phyloP scores from a whole-genome alignment of 306 rosid species.

The Trichosanthes cucumerina region DNA sequence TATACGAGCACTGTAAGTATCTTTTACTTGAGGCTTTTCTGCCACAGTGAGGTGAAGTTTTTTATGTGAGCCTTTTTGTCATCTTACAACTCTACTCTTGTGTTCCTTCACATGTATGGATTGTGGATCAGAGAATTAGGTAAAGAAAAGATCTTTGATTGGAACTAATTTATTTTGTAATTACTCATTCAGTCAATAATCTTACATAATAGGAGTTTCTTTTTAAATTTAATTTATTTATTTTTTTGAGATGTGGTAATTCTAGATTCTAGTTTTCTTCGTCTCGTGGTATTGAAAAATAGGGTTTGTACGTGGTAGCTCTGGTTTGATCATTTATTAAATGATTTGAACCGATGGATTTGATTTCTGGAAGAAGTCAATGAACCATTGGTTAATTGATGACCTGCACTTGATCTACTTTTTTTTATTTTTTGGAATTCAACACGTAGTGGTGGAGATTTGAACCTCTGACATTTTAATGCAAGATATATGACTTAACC shows the following conservation, averaged over 20 bases:
- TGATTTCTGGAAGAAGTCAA: background rate
- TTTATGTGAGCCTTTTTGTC: slow-evolving; percentile 12
- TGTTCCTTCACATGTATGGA: slow-evolving; percentile 10
- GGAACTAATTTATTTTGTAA: slow-evolving; percentile 7
- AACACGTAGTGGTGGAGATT: too few species aligned
- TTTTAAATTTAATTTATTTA: background rate
- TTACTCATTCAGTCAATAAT: slow-evolving; percentile 13
- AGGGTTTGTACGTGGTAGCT: background rate
- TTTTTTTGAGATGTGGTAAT: background rate
- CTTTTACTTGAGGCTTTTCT: background rate
- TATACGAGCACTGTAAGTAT: background rate
- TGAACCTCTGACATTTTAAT: too few species aligned
- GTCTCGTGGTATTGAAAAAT: background rate
- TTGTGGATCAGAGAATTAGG: slow-evolving; percentile 3
- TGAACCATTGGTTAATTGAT: background rate
- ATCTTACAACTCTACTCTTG: slow-evolving; percentile 4
- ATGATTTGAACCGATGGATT: background rate
- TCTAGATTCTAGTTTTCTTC: background rate
- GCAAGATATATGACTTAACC: too few species aligned
- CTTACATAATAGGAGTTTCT: background rate
- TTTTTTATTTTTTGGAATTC: too few species aligned
- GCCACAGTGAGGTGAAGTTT: background rate
- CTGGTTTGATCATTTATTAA: background rate
- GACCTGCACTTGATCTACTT: background rate
- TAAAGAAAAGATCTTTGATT: background rate